Conservation (phyloP, 345 rosid genomes). For the Eucalyptus globulus region DNA sequence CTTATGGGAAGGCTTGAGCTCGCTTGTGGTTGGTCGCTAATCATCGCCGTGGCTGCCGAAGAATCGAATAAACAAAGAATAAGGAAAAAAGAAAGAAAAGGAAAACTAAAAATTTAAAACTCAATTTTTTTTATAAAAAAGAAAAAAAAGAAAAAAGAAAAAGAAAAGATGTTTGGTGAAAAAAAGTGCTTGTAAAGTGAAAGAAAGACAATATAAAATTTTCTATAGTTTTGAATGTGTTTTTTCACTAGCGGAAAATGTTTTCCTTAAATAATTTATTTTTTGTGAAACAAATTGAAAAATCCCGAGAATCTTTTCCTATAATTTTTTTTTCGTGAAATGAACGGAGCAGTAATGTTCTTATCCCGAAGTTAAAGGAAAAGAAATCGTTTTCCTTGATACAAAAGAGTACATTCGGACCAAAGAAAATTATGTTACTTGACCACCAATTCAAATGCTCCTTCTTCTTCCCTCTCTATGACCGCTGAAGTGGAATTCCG, state of each 20-base stretch:
- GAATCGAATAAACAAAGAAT: fast-evolving
- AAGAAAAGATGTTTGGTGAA: no score
- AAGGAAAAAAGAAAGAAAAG: no score
- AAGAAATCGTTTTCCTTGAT: no score
- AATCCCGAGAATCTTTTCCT: no score
- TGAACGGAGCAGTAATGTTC: fast-evolving
- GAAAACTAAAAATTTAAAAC: no score
- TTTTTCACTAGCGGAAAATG: no score
- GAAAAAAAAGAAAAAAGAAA: fast-evolving
- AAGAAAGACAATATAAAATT: no score
- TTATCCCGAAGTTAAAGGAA: not conserved
- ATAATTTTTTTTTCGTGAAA: no score
- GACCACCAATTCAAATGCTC: not conserved
- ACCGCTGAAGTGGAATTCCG: not conserved
- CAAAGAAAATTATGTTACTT: not conserved
- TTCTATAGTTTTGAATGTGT: fast-evolving
- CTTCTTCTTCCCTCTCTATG: not conserved
- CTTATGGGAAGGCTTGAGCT: no score
- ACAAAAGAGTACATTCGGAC: not conserved
- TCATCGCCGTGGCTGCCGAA: fast-evolving
- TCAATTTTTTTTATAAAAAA: no score
- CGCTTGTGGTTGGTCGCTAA: fast-evolving
- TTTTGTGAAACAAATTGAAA: fast-evolving
- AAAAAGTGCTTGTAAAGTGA: no score
- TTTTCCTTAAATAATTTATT: no score